Base-by-base conservation (phyloP, 2,329 filamentous ascomycete genomes). In the Orbilia javanica region DNA sequence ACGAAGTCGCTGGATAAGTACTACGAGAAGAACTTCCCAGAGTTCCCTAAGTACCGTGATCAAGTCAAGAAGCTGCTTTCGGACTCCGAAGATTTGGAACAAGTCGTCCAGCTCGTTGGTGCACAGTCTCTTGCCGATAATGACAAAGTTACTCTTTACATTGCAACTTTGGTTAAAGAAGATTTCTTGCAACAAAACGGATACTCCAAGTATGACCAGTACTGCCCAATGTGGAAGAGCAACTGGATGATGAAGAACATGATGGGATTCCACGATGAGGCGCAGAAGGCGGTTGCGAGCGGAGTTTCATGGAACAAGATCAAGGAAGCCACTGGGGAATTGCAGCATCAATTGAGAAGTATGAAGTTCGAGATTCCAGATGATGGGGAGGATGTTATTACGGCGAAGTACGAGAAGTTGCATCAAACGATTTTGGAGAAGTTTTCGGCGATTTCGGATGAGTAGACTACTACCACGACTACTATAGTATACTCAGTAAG, bases 241-340 rank as follows among this genome's bases (percentile, higher is more conserved):
- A 92, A 97, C 85, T 99, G 96, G 91, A 98, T 99, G 96, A 99
- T 99, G 96, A 97, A 97, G 89, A 92, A 93, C 80, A 98, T 99
- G 90, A 93, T 99, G 88, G 93, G 91, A 74, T 99, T 95, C 89
- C 93, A 97, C 84, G 96, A 99, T 83, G 96, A 99, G 87, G 91
- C 93, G 25, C 95, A 98, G 85, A 98, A 97, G 89, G 94, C 93
- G 5, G 89, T 99, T 83, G 88, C 92, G 4, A 93, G 97, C 85
- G 96, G 96, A 79, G 92, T 95, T 85, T 91, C 87, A 85, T 99
- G 96, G 96, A 87, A 88, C 83, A 97, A 97, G 89, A 92, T 99
- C 69, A 90, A 95, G 81, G 96, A 99, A 82, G 90, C 92, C 36
- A 99, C 96, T 11, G 87, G 88, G 72, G 95, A 97, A 25, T 90